Evolutionary conservation across 1,284 basidiomycete genomes (phyloP).

Genomic region (Anthracocystis setariae): DNA sequence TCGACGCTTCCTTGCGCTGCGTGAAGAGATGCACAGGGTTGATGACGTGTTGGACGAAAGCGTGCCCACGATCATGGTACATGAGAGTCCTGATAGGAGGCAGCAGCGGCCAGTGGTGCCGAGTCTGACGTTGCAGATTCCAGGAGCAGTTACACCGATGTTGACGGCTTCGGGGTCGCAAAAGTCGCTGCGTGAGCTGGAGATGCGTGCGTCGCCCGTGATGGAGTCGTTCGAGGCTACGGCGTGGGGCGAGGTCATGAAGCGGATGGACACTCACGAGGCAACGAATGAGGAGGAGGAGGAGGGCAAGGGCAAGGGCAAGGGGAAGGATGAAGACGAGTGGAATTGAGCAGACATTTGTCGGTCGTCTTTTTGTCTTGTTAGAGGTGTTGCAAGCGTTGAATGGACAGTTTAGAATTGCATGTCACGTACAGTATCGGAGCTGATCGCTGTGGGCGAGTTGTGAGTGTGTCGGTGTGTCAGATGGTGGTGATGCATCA

Average conservation of each 20-base stretch:
- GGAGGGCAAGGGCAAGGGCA: slow-evolving; percentile 1
- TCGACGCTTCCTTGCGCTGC: slow-evolving; percentile 52
- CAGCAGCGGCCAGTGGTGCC: slow-evolving; percentile 13
- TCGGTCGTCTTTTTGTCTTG: too few species aligned
- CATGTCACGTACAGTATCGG: too few species aligned
- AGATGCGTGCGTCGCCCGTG: slow-evolving; percentile 39
- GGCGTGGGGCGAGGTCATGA: slow-evolving; percentile 54
- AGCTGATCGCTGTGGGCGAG: too few species aligned
- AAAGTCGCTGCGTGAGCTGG: slow-evolving; percentile 37
- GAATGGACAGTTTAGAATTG: slow-evolving; percentile 1
- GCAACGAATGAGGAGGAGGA: slow-evolving; percentile 1
- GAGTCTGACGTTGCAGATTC: slow-evolving; percentile 14
- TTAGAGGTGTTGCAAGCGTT: too few species aligned
- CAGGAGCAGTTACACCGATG: slow-evolving; percentile 10
- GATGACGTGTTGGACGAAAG: too few species aligned
- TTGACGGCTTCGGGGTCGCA: slow-evolving; percentile 22
- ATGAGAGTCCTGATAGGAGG: slow-evolving; percentile 15
- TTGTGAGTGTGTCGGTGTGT: too few species aligned
- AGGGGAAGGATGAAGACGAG: slow-evolving; percentile 1
- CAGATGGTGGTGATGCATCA: too few species aligned
- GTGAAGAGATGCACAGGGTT: slow-evolving; percentile 29
- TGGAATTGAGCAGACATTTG: slow-evolving; percentile 2
- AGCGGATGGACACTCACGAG: slow-evolving; percentile 33
- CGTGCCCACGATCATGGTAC: slow-evolving; percentile 24
- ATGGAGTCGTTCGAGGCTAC: slow-evolving; percentile 50